These are phyloP conservation scores for Allantophomopsis lycopodina DNA, from an alignment of 2,329 filamentous ascomycete genomes.

Conservation along the genomic window DNA sequence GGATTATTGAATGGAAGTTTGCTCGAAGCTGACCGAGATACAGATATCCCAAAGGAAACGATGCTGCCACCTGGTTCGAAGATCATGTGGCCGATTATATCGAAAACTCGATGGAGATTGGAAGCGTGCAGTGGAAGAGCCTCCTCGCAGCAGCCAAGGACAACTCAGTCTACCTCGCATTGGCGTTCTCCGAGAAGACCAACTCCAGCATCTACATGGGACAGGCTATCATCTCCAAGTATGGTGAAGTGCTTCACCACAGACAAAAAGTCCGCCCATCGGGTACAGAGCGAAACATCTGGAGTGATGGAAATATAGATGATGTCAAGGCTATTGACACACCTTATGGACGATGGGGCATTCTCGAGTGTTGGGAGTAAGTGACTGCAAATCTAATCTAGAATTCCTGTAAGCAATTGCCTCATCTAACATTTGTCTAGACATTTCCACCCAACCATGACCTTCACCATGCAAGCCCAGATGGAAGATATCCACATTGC, in stretches of 20 bases:
- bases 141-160: constrained; percentile 1
- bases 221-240: constrained; percentile 1
- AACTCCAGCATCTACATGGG: constrained; percentile 1
- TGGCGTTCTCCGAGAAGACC: constrained; percentile 1
- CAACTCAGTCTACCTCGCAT: constrained; percentile 1
- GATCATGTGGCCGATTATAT: neutral
- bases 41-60: constrained; percentile 2
- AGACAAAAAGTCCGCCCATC: constrained; percentile 1
- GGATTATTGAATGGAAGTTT: neutral
- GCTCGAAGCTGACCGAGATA: neutral
- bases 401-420: neutral
- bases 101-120: constrained; percentile 1
- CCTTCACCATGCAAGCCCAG: constrained; percentile 2
- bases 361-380: constrained; percentile 2
- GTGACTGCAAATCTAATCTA: neutral
- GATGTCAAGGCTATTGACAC: constrained; percentile 1
- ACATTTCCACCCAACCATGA: constrained; percentile 1
- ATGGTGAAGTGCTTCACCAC: neutral
- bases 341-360: constrained; percentile 1
- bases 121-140: neutral
- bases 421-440: neutral
- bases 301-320: constrained; percentile 1
- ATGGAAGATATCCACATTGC: constrained; percentile 2
- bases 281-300: constrained; percentile 1
- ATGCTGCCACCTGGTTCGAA: neutral